Evolutionary conservation across 2,329 filamentous ascomycete genomes (phyloP).

Genomic region (Lecanicillium sp.): DNA sequence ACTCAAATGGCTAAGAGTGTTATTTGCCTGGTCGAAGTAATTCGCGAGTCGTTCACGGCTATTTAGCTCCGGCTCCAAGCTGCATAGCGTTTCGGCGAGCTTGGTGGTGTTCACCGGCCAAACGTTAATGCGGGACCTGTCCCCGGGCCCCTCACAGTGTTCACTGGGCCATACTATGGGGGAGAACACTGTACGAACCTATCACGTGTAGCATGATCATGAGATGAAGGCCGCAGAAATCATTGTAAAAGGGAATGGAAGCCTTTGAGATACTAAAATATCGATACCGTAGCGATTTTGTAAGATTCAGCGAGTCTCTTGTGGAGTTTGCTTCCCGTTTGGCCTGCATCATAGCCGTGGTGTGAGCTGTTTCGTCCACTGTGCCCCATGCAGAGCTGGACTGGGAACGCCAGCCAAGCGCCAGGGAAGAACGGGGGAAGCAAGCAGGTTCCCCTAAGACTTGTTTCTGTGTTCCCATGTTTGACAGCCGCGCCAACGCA

Average conservation of each 20-base stretch:
- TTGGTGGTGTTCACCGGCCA: slow-evolving; percentile 14
- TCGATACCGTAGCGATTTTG: neutral
- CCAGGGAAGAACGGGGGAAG: too few relatives aligned
- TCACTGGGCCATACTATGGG: neutral
- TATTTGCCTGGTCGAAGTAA: too few relatives aligned
- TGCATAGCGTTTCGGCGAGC: slow-evolving; percentile 3
- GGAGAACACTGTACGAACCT: slow-evolving; percentile 17
- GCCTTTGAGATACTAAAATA: neutral
- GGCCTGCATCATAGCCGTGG: neutral
- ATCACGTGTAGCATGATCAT: slow-evolving; percentile 28
- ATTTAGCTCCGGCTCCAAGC: neutral
- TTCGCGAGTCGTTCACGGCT: too few relatives aligned
- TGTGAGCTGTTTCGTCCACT: slow-evolving; percentile 3
- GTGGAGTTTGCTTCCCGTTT: too few relatives aligned
- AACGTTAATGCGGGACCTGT: slow-evolving; percentile 17
- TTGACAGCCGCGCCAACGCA: too few relatives aligned
- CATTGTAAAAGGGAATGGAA: neutral
- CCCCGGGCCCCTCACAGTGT: slow-evolving; percentile 18
- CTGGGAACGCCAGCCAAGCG: neutral
- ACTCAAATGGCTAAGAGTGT: neutral
- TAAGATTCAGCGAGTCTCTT: neutral
- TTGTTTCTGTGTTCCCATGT: too few relatives aligned
- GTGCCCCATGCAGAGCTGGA: slow-evolving; percentile 6
- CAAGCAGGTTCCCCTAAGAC: too few relatives aligned
- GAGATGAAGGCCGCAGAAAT: slow-evolving; percentile 14